Base-by-base conservation (phyloP, 768 basidiomycete genomes). In the Rhizopogon sp. region DNA sequence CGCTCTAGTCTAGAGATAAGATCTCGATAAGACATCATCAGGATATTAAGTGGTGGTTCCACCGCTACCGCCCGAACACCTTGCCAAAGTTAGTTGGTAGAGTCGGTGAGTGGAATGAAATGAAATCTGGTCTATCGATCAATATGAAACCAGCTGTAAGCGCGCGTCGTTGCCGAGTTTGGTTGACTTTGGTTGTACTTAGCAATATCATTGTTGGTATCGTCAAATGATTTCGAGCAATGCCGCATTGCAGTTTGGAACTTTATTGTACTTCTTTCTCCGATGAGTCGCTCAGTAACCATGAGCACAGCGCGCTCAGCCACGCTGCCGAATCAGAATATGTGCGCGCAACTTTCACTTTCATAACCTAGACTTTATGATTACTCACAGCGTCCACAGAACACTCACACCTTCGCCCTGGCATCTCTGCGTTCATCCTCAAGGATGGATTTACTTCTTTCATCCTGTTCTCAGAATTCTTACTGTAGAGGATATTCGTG, bases 401-500 rank as follows among this genome's bases (percentile, higher is more conserved):
- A 31, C 52, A 5, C 17, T 17, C 16, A 13, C 43, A 7, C 52
- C 52, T 17, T 25, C 41, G 10, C 52, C 52, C 9, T 80, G 79
- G 79, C 66, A 59, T 6, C 60, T 73, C 11, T 74, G 75, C 53
- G 69, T 74, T 20, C 79, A 81, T 44, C 68, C 67, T 20, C 64
- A 78, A 71, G 80, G 81, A 25, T 81, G 75, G 71, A 62, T 81
- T 11, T 82, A 83, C 62, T 82, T 80, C 63, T 65, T 67, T 56
- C 76, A 78, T 58, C 58, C 68, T 5, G 54, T 59, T 8, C 59
- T 71, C n/a, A 72, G 71, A 50, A 63, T 77, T 16, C 71, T 80
- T 28, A 75, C 77, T 28, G 79, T 80, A 58, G 78, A 80, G 51
- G 80, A 83, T 57, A 69, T 82, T 29, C 74, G 79, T 10, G 56